Evolutionary conservation across 495 filamentous ascomycete species (phyloP).

Genomic region (Talaromyces nanjingensis): DNA sequence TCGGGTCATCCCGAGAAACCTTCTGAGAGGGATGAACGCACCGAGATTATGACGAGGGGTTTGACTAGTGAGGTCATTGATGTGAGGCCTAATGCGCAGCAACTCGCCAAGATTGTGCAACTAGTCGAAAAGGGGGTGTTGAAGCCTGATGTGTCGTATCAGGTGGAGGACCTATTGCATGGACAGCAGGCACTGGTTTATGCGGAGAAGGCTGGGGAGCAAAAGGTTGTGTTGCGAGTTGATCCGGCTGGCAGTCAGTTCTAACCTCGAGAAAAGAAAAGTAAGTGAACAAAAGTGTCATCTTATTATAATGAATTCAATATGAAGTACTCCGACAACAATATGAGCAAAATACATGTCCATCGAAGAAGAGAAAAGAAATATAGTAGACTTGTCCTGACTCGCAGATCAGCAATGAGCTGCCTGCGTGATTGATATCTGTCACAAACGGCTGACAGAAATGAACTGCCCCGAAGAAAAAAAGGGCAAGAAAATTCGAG

Average conservation of each 20-base stretch:
- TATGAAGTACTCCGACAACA: slow-evolving; percentile 1
- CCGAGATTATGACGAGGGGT: slow-evolving; percentile 16
- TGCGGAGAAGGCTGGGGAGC: slow-evolving; percentile 20
- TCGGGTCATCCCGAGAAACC: slow-evolving; percentile 8
- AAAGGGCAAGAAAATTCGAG: background rate
- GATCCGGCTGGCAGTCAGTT: slow-evolving; percentile 14
- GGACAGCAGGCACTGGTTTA: slow-evolving; percentile 22
- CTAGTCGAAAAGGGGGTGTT: slow-evolving; percentile 31
- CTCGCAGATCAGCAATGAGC: background rate
- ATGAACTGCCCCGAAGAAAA: background rate
- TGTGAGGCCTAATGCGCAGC: slow-evolving; percentile 29
- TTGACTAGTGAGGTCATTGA: slow-evolving; percentile 30
- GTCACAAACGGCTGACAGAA: background rate
- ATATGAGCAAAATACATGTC: slow-evolving; percentile 11
- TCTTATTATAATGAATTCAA: slow-evolving; percentile 7
- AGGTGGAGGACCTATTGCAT: slow-evolving; percentile 25
- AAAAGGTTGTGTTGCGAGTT: slow-evolving; percentile 27
- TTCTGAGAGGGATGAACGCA: slow-evolving; percentile 1
- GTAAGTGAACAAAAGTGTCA: background rate
- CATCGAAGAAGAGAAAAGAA: slow-evolving; percentile 9
- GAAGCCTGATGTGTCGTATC: slow-evolving; percentile 10
- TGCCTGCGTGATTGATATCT: background rate
- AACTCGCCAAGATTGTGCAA: slow-evolving; percentile 23
- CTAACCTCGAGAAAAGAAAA: background rate
- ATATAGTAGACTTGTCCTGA: background rate